Base-by-base conservation (phyloP, 345 rosid genomes). In the Limnanthes douglasii region DNA sequence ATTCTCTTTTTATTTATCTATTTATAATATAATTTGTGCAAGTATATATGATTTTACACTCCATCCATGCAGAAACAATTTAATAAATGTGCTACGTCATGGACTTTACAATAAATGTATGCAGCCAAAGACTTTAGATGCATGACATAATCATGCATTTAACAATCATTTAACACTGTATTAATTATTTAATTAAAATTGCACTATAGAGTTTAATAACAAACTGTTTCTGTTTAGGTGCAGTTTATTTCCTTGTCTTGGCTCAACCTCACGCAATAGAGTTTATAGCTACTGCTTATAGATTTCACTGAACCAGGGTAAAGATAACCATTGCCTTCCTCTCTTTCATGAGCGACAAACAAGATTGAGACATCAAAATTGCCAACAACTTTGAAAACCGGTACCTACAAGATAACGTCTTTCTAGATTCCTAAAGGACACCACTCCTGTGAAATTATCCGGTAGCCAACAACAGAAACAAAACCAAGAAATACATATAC, bases 401-500 rank as follows among this genome's bases (percentile, higher is more conserved):
- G 86, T 0, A 84, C 78, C 96, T 90, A 86, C 16, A 70, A 37
- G 37, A 78, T 51, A 10, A 74, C 69, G 21, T 81, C 86, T 15
- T 77, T 73, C 15, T 70, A 73, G 35, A 86, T 74, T 30, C 84
- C 92, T 11, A 66, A 40, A 5, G 96, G 78, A 21, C 90, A 80
- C 28, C 77, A 70, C 54, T 86, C 84, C 52, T 80, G 90, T 0
- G 94, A 90, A 41, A 77, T 61, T 32, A 80, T 60, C 43, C 78
- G 69, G 37, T 81, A 78, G 12, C 84, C 94, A 27, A 78, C 78
- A 26, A 75, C 64, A 5, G 84, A 77, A 18, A 81, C 66, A 50
- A 75, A 75, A 40, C 96, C 94, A 19, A 81, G 75, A 78, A 81
- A 74, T 5, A 70, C 86, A 54, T 85, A 72, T 18, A 81, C 94